Percentiles rank a stretch among this genome's conserved stretches.
These are phyloP conservation scores for Exsudoporus frostii DNA, from an alignment of 768 basidiomycete genomes.

Conservation along the genomic window DNA sequence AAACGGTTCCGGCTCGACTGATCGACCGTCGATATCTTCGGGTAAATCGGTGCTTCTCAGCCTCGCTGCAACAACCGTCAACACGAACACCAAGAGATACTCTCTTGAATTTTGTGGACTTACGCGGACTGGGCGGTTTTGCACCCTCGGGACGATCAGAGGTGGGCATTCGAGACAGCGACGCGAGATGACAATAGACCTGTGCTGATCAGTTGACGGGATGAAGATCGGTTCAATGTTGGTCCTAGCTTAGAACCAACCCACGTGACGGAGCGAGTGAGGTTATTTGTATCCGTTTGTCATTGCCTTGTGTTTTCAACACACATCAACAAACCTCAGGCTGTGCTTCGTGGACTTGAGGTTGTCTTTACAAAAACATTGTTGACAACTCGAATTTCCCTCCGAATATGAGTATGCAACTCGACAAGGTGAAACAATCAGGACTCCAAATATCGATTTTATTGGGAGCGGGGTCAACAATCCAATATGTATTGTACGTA, in stretches of 20 bases:
- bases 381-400: no score
- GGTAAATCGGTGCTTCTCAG: conserved; percentile 28
- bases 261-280: not conserved
- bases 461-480: no score
- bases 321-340: not conserved
- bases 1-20: conserved; percentile 14
- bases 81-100: not conserved
- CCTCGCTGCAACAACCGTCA: conserved; percentile 15
- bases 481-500: no score
- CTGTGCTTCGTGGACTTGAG: no score
- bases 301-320: not conserved
- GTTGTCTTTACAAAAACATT: no score
- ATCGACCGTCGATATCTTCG: conserved; percentile 7
- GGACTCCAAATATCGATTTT: no score
- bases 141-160: not conserved
- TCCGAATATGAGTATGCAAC: no score
- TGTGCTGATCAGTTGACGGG: not conserved
- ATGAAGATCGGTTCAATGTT: not conserved
- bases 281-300: not conserved
- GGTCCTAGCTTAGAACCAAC: not conserved
- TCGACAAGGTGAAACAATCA: no score
- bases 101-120: not conserved
- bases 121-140: conserved; percentile 27
- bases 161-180: conserved; percentile 6
- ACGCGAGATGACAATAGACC: not conserved